Evolutionary conservation across 441 rosid genomes (phyloP).

Genomic region (Gossypium schwendimanii): DNA sequence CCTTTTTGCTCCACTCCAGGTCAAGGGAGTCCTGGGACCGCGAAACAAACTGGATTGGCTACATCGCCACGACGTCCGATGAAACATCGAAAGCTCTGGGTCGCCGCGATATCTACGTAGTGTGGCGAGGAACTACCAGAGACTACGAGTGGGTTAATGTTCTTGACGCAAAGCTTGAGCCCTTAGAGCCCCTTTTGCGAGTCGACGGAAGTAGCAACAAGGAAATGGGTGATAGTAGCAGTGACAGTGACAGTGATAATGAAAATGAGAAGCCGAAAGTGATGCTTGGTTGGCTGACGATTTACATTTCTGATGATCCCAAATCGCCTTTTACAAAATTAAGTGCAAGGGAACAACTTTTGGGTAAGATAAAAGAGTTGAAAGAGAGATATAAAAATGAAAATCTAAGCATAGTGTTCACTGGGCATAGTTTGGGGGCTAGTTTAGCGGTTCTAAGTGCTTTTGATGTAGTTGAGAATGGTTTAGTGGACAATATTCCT

Average conservation of each 20-base stretch:
- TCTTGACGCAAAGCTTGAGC: slow-evolving; percentile 44
- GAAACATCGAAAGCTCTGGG: slow-evolving; percentile 36
- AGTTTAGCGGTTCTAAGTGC: slow-evolving; percentile 51
- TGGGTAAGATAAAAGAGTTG: slow-evolving; percentile 43
- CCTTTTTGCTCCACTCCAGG: slow-evolving; percentile 53
- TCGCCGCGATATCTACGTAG: slow-evolving; percentile 65
- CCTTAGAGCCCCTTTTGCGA: slow-evolving; percentile 38
- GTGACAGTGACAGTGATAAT: slow-evolving; percentile 31
- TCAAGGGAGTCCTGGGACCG: slow-evolving; percentile 83
- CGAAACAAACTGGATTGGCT: slow-evolving; percentile 92
- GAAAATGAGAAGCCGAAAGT: slow-evolving; percentile 35
- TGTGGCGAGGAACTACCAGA: slow-evolving; percentile 68
- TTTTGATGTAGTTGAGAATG: slow-evolving; percentile 67
- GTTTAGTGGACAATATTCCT: slow-evolving; percentile 36
- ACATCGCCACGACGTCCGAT: slow-evolving; percentile 63
- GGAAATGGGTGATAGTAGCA: not conserved
- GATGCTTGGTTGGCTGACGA: slow-evolving; percentile 75
- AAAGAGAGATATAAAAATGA: slow-evolving; percentile 40
- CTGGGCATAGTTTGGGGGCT: slow-evolving; percentile 88
- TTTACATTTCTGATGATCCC: slow-evolving; percentile 51
- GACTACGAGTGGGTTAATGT: slow-evolving; percentile 70
- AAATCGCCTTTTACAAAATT: slow-evolving; percentile 49
- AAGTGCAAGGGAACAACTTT: slow-evolving; percentile 49
- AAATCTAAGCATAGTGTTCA: slow-evolving; percentile 41
- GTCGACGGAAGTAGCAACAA: not conserved